These are phyloP conservation scores for Tagetes patula DNA, from an alignment of 129 eudicot species.

Conservation along the genomic window DNA sequence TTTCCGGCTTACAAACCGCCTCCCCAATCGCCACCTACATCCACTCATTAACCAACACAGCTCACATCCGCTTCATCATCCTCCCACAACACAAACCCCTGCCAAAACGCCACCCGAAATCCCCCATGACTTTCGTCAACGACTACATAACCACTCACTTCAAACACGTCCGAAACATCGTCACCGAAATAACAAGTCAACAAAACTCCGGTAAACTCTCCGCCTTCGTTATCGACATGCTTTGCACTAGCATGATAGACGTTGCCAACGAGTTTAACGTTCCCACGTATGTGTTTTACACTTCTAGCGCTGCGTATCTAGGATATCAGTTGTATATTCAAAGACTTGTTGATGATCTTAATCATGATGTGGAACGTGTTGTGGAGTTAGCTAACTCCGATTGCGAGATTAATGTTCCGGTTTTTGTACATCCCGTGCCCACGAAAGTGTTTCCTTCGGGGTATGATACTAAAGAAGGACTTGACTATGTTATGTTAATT, in stretches of 20 bases:
- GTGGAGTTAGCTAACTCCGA: slow-evolving; percentile 20
- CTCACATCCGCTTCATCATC: slow-evolving; percentile 12
- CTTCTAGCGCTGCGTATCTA: slow-evolving; percentile 33
- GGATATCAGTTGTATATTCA: slow-evolving; percentile 18
- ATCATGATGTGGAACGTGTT: slow-evolving; percentile 1
- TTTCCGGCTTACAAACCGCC: slow-evolving; percentile 23
- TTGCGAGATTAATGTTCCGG: not conserved
- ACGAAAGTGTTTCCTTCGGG: slow-evolving; percentile 25
- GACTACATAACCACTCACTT: slow-evolving; percentile 29
- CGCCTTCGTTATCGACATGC: slow-evolving; percentile 29
- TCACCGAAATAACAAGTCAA: slow-evolving; percentile 5
- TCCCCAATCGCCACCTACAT: slow-evolving; percentile 25
- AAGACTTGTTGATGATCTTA: not conserved
- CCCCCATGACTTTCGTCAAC: slow-evolving; percentile 30
- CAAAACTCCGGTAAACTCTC: slow-evolving; percentile 13
- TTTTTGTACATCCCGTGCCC: slow-evolving; percentile 17
- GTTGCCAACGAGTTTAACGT: slow-evolving; percentile 24
- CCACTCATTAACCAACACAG: not conserved
- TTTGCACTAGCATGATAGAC: slow-evolving; percentile 33
- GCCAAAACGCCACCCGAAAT: slow-evolving; percentile 20
- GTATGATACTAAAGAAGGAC: slow-evolving; percentile 21
- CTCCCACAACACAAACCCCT: slow-evolving; percentile 30
- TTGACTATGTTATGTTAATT: not conserved
- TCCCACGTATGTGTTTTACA: slow-evolving; percentile 22
- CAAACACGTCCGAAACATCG: slow-evolving; percentile 19